phyloP scores from a whole-genome alignment of 2,329 filamentous ascomycete species.

The Arthrobotrys musiformis region DNA sequence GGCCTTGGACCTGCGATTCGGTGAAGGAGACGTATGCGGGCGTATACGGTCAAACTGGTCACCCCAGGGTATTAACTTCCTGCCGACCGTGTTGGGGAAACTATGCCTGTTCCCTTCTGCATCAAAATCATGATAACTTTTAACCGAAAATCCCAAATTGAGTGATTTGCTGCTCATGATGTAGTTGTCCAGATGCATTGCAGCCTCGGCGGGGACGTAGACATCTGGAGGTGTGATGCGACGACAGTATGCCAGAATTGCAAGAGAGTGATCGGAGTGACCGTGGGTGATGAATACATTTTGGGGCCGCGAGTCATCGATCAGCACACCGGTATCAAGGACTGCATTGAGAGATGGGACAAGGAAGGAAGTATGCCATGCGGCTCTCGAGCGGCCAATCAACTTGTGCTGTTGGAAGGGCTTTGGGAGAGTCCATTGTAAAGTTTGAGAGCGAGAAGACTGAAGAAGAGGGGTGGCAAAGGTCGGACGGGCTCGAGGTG shows the following conservation, averaged over 20 bases:
- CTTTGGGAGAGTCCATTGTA: constrained; percentile 45
- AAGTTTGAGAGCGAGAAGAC: constrained; percentile 37
- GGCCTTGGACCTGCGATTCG: constrained; percentile 15
- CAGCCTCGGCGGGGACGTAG: constrained; percentile 61
- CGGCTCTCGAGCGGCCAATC: constrained; percentile 66
- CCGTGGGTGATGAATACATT: constrained; percentile 68
- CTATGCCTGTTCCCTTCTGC: constrained; percentile 20
- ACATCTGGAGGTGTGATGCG: constrained; percentile 66
- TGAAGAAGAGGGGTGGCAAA: constrained; percentile 49
- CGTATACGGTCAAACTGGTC: neutral
- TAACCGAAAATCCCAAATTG: constrained; percentile 27
- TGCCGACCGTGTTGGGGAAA: neutral
- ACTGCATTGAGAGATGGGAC: constrained; percentile 67
- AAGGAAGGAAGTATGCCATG: constrained; percentile 68
- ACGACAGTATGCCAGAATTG: constrained; percentile 65
- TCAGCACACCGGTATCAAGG: constrained; percentile 66
- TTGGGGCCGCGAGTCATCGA: constrained; percentile 66
- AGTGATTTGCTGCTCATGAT: constrained; percentile 58
- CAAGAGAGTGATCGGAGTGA: constrained; percentile 66
- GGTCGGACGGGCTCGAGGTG: constrained; percentile 22
- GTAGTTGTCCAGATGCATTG: constrained; percentile 62
- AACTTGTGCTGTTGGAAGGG: constrained; percentile 59
- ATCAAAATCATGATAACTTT: constrained; percentile 46
- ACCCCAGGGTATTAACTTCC: neutral
- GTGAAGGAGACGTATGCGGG: constrained; percentile 19